These are phyloP conservation scores for Pleurotus sapidus DNA, from an alignment of 768 basidiomycete species.

Conservation along the genomic window DNA sequence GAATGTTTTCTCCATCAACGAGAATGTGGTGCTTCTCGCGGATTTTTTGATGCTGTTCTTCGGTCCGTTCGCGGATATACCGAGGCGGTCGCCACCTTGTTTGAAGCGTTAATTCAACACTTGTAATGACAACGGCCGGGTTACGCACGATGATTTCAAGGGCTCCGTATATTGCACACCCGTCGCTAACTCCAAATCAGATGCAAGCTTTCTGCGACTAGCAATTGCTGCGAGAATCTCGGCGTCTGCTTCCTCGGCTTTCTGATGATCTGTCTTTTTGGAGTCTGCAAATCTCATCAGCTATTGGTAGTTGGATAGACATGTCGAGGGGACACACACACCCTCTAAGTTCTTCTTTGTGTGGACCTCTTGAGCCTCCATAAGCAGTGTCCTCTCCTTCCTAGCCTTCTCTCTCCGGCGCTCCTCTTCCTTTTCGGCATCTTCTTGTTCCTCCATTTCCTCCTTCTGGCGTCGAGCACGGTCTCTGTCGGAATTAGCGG, in stretches of 20 bases:
- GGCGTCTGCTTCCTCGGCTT: conserved; percentile 84
- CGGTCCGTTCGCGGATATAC: conserved; percentile 70
- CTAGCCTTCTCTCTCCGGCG: conserved; percentile 67
- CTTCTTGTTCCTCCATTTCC: conserved; percentile 67
- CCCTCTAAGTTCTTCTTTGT: conserved; percentile 79
- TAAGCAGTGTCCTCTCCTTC: conserved; percentile 81
- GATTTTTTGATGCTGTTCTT: conserved; percentile 68
- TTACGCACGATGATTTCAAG: conserved; percentile 69
- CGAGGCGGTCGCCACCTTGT: conserved; percentile 84
- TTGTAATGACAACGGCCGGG: neutral
- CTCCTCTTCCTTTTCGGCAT: conserved; percentile 81
- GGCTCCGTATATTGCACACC: conserved; percentile 91
- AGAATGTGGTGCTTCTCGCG: conserved; percentile 93
- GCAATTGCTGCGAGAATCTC: conserved; percentile 91
- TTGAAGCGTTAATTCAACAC: conserved; percentile 2
- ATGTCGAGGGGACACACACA: conserved; percentile 27
- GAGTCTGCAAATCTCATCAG: conserved; percentile 49
- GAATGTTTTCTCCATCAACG: conserved; percentile 91
- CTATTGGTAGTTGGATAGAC: neutral
- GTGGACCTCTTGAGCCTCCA: conserved; percentile 97
- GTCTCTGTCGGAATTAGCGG: conserved; percentile 51
- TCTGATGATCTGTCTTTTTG: conserved; percentile 84
- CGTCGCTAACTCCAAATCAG: conserved; percentile 89
- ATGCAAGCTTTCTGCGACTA: conserved; percentile 85
- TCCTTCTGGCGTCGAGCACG: conserved; percentile 48